phyloP scores from a whole-genome alignment of 2,329 filamentous ascomycete species.

The Herpotrichia juniperi region DNA sequence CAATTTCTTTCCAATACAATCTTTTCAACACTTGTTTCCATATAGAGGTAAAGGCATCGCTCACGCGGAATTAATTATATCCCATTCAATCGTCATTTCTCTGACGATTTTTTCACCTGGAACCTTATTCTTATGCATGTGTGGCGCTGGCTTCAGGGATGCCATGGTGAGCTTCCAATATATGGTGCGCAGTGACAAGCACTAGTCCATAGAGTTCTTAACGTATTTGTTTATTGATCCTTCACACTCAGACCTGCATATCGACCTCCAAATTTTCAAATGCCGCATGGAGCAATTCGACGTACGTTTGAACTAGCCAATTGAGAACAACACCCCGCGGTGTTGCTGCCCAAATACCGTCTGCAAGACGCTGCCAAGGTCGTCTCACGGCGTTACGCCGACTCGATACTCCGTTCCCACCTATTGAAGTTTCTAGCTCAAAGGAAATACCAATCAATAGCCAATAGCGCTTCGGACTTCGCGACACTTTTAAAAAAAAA shows the following conservation, averaged over 20 bases:
- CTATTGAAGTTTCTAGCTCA: conserved; percentile 1
- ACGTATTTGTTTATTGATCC: conserved; percentile 6
- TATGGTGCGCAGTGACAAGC: background rate
- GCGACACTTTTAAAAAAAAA: background rate
- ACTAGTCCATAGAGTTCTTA: background rate
- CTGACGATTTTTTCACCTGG: conserved; percentile 9
- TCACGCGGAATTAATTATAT: conserved; percentile 17
- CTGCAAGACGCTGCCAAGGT: conserved; percentile 5
- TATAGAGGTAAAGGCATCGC: conserved; percentile 22
- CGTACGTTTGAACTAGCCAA: conserved; percentile 1
- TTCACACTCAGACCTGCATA: background rate
- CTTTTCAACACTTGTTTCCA: conserved; percentile 8
- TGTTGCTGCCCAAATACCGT: conserved; percentile 13
- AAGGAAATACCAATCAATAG: background rate
- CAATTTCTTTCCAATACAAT: conserved; percentile 8
- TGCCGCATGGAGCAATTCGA: background rate
- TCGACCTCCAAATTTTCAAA: background rate
- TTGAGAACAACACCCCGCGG: background rate
- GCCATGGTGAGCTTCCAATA: too few species aligned
- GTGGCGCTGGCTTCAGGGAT: conserved; percentile 11
- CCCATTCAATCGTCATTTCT: background rate
- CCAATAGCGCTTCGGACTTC: background rate
- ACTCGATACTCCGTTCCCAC: conserved; percentile 1
- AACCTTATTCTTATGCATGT: conserved; percentile 6
- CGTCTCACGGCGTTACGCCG: background rate